Conservation (phyloP, 495 filamentous ascomycete genomes). For the Aspergillus panamensis region DNA sequence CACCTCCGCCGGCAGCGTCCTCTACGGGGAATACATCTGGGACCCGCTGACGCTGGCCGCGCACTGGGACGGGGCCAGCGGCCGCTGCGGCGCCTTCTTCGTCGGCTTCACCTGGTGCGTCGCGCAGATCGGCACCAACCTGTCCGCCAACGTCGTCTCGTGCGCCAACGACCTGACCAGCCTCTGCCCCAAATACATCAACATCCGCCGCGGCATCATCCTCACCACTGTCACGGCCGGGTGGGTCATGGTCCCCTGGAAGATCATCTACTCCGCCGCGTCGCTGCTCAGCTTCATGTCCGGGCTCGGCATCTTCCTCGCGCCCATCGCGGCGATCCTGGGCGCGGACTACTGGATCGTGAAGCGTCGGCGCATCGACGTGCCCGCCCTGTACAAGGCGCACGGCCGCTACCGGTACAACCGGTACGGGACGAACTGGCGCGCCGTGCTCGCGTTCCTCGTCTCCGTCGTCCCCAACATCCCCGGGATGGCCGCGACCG, state of each 20-base stretch:
- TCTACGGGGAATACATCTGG: slow-evolving; percentile 6
- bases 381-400: background rate
- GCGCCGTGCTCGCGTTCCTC: background rate
- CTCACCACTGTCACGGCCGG: slow-evolving; percentile 5
- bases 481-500: slow-evolving; percentile 6
- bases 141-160: slow-evolving; percentile 2
- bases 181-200: slow-evolving; percentile 8
- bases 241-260: slow-evolving; percentile 7
- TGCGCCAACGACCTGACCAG: slow-evolving; percentile 1
- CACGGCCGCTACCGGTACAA: slow-evolving; percentile 4
- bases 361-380: slow-evolving; percentile 6
- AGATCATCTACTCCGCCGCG: slow-evolving; percentile 5
- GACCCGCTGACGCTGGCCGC: background rate
- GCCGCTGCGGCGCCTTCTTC: slow-evolving; percentile 7
- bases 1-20: slow-evolving; percentile 3
- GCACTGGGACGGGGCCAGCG: slow-evolving; percentile 1
- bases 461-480: slow-evolving; percentile 6
- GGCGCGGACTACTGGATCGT: slow-evolving; percentile 4
- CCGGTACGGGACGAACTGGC: slow-evolving; percentile 2
- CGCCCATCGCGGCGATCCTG: slow-evolving; percentile 3
- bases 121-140: slow-evolving; percentile 7
- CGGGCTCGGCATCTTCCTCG: slow-evolving; percentile 4
- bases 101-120: slow-evolving; percentile 10
- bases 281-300: slow-evolving; percentile 11
- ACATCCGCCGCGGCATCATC: slow-evolving; percentile 7